Percentiles rank a stretch among this genome's conserved stretches.
phyloP scores from a whole-genome alignment of 768 basidiomycete genomes.

The Russula dissimulans region DNA sequence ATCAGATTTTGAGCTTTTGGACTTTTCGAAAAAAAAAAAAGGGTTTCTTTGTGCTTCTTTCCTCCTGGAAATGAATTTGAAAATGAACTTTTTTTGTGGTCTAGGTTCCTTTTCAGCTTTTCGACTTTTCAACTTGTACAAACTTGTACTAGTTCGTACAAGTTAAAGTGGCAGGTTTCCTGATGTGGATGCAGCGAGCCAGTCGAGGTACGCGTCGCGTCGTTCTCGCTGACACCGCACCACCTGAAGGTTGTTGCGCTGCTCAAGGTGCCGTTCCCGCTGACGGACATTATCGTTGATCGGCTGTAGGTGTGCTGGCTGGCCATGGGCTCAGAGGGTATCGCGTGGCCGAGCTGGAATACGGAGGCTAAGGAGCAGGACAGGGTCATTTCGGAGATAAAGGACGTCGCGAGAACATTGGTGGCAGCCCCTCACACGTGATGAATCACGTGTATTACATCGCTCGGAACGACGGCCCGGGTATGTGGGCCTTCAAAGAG shows the following conservation, averaged over 20 bases:
- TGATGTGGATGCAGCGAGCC: background rate
- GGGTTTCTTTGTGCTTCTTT: too few relatives aligned
- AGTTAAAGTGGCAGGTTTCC: too few relatives aligned
- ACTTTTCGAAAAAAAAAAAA: too few relatives aligned
- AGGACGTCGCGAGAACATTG: constrained; percentile 93
- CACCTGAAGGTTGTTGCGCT: constrained; percentile 92
- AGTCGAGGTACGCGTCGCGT: constrained; percentile 60
- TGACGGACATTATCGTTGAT: constrained; percentile 75
- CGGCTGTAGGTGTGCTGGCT: constrained; percentile 44
- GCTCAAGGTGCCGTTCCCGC: constrained; percentile 83
- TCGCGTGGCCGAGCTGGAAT: constrained; percentile 22
- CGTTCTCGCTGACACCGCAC: constrained; percentile 85
- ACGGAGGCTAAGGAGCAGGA: constrained; percentile 17
- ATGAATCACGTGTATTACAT: too few relatives aligned
- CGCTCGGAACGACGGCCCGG: too few relatives aligned
- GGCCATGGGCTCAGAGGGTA: constrained; percentile 29
- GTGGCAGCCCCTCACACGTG: constrained; percentile 36
- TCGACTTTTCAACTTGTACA: too few relatives aligned
- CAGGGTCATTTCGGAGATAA: constrained; percentile 78
- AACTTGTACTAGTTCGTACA: too few relatives aligned
- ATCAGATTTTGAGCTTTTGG: too few relatives aligned
- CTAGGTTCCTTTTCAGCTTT: too few relatives aligned
- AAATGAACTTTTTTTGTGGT: too few relatives aligned
- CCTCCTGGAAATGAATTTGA: too few relatives aligned
- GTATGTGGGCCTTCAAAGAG: too few relatives aligned